phyloP scores from a whole-genome alignment of 1,139 yeast genomes.

The Geotrichum europaeum region DNA sequence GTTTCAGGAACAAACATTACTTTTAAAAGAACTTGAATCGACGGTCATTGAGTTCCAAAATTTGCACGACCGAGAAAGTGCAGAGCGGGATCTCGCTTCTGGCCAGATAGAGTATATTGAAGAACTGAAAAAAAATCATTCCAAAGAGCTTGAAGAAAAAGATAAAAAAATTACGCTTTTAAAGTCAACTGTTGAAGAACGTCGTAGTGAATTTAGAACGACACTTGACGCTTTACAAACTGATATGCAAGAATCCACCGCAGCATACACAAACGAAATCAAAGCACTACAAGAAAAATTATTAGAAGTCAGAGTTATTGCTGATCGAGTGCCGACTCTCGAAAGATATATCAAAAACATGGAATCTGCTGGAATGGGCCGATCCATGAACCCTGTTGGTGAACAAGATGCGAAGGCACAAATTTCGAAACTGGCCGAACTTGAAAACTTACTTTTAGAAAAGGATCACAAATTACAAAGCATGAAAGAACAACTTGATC shows the following conservation, averaged over 20 bases:
- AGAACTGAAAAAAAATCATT: slow-evolving; percentile 8
- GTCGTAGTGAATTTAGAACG: slow-evolving; percentile 33
- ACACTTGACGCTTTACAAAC: slow-evolving; percentile 30
- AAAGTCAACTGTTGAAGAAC: slow-evolving; percentile 29
- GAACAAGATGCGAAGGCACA: slow-evolving; percentile 28
- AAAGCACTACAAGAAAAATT: slow-evolving; percentile 25
- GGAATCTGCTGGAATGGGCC: slow-evolving; percentile 17
- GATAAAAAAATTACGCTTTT: slow-evolving; percentile 28
- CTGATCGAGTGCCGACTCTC: slow-evolving; percentile 22
- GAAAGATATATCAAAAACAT: slow-evolving; percentile 25
- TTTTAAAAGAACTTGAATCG: slow-evolving; percentile 29
- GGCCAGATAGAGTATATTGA: slow-evolving; percentile 3
- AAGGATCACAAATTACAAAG: slow-evolving; percentile 30
- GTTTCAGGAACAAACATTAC: slow-evolving; percentile 26
- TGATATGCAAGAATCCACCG: slow-evolving; percentile 30
- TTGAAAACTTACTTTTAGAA: slow-evolving; percentile 32
- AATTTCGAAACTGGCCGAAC: slow-evolving; percentile 29
- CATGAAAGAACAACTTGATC: slow-evolving; percentile 27
- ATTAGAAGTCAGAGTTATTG: slow-evolving; percentile 23
- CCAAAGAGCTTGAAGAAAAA: slow-evolving; percentile 22
- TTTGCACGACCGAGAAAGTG: slow-evolving; percentile 14
- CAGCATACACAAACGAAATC: slow-evolving; percentile 28
- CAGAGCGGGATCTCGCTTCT: slow-evolving; percentile 8
- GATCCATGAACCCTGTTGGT: slow-evolving; percentile 19
- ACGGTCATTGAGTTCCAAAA: slow-evolving; percentile 30